These are phyloP conservation scores for Coemansia reversa DNA, from an alignment of 192 early-diverging fungal species.

Conservation along the genomic window DNA sequence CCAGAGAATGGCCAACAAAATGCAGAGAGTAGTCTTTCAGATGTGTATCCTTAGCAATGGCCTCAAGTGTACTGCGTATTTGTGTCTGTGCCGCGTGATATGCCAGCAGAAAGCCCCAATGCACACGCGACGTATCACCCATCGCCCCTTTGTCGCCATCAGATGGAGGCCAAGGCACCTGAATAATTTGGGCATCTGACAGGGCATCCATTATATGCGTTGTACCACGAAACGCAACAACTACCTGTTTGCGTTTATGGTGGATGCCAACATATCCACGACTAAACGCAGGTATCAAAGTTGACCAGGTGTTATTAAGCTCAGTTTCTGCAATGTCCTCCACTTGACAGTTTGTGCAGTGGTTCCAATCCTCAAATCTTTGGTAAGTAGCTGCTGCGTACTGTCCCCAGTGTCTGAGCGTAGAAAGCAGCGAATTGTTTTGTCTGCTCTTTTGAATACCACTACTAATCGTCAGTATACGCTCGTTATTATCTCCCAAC, in stretches of 20 bases:
- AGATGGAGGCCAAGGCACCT: slow-evolving; percentile 14
- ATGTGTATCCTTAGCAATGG: neutral
- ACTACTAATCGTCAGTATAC: neutral
- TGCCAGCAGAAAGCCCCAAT: slow-evolving; percentile 37
- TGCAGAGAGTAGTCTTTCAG: slow-evolving; percentile 10
- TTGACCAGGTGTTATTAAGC: slow-evolving; percentile 26
- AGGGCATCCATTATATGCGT: slow-evolving; percentile 38
- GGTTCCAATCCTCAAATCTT: slow-evolving; percentile 32
- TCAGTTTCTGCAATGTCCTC: slow-evolving; percentile 14
- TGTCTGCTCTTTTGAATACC: neutral
- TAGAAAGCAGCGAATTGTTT: neutral
- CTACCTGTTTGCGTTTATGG: neutral
- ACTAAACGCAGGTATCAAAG: slow-evolving; percentile 25
- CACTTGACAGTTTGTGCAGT: slow-evolving; percentile 8
- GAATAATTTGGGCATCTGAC: slow-evolving; percentile 18
- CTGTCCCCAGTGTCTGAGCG: slow-evolving; percentile 21
- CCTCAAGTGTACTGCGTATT: slow-evolving; percentile 9
- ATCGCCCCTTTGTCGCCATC: neutral
- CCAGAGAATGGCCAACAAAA: slow-evolving; percentile 47
- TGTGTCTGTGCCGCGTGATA: slow-evolving; percentile 17
- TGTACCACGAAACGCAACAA: slow-evolving; percentile 38
- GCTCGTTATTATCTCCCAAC: neutral
- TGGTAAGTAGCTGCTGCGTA: slow-evolving; percentile 38
- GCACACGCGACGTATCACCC: slow-evolving; percentile 19
- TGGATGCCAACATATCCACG: slow-evolving; percentile 37